These are phyloP conservation scores for Schizothecium vesticola DNA, from an alignment of 495 filamentous ascomycete species.

Conservation along the genomic window DNA sequence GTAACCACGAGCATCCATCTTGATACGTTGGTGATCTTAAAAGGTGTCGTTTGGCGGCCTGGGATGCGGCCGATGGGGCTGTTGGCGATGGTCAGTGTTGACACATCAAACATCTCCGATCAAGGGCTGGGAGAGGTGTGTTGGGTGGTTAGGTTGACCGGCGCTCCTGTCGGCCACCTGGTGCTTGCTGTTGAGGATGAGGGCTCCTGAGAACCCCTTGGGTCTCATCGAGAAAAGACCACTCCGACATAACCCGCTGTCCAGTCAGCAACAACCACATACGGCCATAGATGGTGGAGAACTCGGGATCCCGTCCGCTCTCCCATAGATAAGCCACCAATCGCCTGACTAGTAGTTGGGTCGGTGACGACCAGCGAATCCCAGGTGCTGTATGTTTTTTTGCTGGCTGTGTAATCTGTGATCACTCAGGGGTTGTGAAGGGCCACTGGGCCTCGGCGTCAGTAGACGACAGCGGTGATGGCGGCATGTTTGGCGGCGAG, in stretches of 20 bases:
- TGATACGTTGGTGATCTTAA: neutral
- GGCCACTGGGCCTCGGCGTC: too few species aligned
- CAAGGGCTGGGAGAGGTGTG: neutral
- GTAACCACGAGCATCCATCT: too few species aligned
- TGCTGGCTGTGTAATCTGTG: too few species aligned
- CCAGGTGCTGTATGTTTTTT: slow-evolving; percentile 41
- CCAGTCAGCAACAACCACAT: neutral
- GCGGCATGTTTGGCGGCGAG: neutral
- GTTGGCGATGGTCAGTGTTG: neutral
- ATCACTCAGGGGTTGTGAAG: too few species aligned
- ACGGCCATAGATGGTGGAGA: slow-evolving; percentile 28
- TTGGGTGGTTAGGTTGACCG: neutral
- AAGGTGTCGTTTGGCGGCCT: neutral
- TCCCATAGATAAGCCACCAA: slow-evolving; percentile 40
- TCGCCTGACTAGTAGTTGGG: slow-evolving; percentile 40
- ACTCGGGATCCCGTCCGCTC: slow-evolving; percentile 50
- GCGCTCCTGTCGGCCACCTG: neutral
- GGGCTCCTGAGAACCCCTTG: too few species aligned
- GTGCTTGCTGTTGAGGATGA: too few species aligned
- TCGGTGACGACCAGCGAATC: slow-evolving; percentile 35
- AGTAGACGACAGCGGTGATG: too few species aligned
- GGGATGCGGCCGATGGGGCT: neutral
- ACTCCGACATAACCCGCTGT: too few species aligned
- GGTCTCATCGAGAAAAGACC: too few species aligned
- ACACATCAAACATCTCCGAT: neutral